phyloP scores from a whole-genome alignment of 208 protist genomes.

The Zelonia costaricensis region DNA sequence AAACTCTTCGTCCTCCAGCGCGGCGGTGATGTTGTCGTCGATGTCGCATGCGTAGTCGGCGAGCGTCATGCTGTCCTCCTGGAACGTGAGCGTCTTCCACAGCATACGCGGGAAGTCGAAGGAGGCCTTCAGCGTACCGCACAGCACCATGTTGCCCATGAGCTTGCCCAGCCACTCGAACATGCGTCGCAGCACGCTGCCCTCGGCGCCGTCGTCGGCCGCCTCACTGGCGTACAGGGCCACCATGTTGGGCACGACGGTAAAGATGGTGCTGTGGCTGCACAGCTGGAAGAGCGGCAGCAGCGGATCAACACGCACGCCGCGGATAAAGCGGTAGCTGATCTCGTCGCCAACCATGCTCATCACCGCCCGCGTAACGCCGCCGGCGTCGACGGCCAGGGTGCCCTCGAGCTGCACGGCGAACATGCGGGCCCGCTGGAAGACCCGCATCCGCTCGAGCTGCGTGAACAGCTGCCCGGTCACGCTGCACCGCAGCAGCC shows the following conservation, averaged over 20 bases:
- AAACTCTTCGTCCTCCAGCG: slow-evolving; percentile 77
- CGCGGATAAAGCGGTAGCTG: slow-evolving; percentile 54
- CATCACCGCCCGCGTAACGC: slow-evolving; percentile 83
- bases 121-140: slow-evolving; percentile 72
- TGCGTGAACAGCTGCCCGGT: slow-evolving; percentile 77
- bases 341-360: slow-evolving; percentile 88
- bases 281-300: slow-evolving; percentile 84
- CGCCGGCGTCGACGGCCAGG: slow-evolving; percentile 74
- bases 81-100: slow-evolving; percentile 88
- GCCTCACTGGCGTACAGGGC: slow-evolving; percentile 47
- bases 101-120: slow-evolving; percentile 75
- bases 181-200: slow-evolving; percentile 43
- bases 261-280: slow-evolving; percentile 82
- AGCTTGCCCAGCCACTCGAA: slow-evolving; percentile 83
- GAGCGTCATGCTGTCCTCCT: slow-evolving; percentile 53
- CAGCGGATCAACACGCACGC: slow-evolving; percentile 58
- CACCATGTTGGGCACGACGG: slow-evolving; percentile 81
- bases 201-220: slow-evolving; percentile 36
- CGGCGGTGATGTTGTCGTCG: slow-evolving; percentile 72
- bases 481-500: slow-evolving; percentile 27
- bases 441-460: slow-evolving; percentile 62
- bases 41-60: slow-evolving; percentile 86
- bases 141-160: slow-evolving; percentile 86
- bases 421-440: slow-evolving; percentile 82
- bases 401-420: slow-evolving; percentile 60